Conservation (phyloP, 1,284 basidiomycete species). For the Bondarzewia mesenterica region DNA sequence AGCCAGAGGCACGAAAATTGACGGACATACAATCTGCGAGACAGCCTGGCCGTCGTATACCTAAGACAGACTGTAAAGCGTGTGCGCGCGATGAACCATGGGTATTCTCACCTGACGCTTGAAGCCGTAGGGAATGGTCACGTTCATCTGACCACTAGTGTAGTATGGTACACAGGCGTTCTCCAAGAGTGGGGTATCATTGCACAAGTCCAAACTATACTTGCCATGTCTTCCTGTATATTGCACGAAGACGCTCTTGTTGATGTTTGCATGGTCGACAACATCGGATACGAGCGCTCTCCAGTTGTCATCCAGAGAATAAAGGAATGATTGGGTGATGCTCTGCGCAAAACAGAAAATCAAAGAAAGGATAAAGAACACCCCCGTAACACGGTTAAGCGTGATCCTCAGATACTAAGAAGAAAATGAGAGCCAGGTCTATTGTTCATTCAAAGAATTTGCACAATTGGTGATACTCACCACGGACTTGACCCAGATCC, state of each 20-base stretch:
- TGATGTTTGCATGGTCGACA: slow-evolving; percentile 29
- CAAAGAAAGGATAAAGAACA: slow-evolving; percentile 37
- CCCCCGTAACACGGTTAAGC: slow-evolving; percentile 27
- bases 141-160: slow-evolving; percentile 10
- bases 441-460: neutral
- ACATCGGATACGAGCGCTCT: slow-evolving; percentile 29
- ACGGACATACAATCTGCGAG: neutral
- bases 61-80: neutral
- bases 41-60: neutral
- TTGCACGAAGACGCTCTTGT: slow-evolving; percentile 30
- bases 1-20: neutral
- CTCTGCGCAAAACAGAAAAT: slow-evolving; percentile 25
- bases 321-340: slow-evolving; percentile 41
- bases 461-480: neutral
- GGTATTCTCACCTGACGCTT: neutral
- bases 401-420: slow-evolving; percentile 25
- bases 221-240: slow-evolving; percentile 25
- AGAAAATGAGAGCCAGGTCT: neutral
- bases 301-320: slow-evolving; percentile 36
- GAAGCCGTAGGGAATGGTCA: slow-evolving; percentile 8
- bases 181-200: slow-evolving; percentile 30
- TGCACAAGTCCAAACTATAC: slow-evolving; percentile 36
- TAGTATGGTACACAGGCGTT: slow-evolving; percentile 20
- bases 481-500: slow-evolving; percentile 1
- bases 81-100: neutral